A percentile compares a stretch with the other conserved stretches of the same genome.
These are phyloP conservation scores for Colletotrichum sp. DNA, from an alignment of 2,329 filamentous ascomycete species.

Conservation along the genomic window DNA sequence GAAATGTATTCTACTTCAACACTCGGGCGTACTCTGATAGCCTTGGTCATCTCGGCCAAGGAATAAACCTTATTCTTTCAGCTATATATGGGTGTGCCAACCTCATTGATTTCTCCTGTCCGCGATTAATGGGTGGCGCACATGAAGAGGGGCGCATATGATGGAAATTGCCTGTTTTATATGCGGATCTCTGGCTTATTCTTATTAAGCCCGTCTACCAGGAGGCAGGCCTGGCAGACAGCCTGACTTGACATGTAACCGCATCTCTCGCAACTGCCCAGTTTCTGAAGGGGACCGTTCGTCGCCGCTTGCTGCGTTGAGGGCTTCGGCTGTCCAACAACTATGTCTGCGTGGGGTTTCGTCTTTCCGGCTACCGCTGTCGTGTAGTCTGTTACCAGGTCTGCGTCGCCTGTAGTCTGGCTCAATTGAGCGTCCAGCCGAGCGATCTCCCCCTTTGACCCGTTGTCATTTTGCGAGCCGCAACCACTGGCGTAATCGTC, in stretches of 20 bases:
- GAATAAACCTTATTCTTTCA: neutral
- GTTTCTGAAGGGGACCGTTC: conserved; percentile 60
- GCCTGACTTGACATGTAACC: conserved; percentile 96
- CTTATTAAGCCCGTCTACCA: conserved; percentile 92
- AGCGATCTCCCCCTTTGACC: conserved; percentile 78
- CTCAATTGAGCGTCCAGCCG: conserved; percentile 78
- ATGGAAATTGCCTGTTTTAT: conserved; percentile 33
- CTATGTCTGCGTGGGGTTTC: neutral
- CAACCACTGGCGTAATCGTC: conserved; percentile 57
- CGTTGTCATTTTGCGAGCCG: conserved; percentile 60
- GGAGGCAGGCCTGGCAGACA: conserved; percentile 90
- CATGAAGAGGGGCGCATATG: neutral
- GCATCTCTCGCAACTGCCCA: conserved; percentile 85
- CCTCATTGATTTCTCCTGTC: neutral
- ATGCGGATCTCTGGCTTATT: conserved; percentile 65
- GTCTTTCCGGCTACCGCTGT: neutral
- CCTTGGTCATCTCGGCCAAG: neutral
- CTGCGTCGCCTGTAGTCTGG: conserved; percentile 64
- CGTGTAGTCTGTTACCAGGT: conserved; percentile 71
- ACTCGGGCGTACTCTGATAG: neutral
- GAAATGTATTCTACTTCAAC: neutral
- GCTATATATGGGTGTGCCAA: neutral
- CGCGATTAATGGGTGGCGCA: neutral
- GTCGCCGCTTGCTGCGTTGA: neutral
- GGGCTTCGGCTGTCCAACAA: neutral